Evolutionary conservation across 352 stramenopile genomes (phyloP), one percentile per base, ranked within the genome.

Genomic region (Phytophthora pluvialis): DNA sequence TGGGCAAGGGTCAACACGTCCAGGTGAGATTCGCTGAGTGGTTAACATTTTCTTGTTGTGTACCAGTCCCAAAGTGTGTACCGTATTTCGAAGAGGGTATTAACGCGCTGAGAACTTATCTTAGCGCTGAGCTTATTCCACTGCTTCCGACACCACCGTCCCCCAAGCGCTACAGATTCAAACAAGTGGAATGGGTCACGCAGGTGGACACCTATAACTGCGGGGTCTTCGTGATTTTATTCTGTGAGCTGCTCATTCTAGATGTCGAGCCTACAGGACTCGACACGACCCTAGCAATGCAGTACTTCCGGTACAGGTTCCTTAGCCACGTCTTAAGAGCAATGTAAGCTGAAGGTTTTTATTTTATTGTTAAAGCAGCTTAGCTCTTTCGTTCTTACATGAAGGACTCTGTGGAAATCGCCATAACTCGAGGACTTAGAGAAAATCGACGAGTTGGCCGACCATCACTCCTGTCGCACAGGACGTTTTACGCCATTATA

Each of bases 1-100:
- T 58, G 12, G 46, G 57, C 3, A 62, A 67, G 16, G 50, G 50
- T 5, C 60, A 67, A n/a, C 46, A 61, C n/a, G 49, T 60, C 4
- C 50, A 67, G 52, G 50, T 61, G 28, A 1, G 18, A 15, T n/a
- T 47, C 6, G 1, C 21, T 21, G 21, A 21, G 21, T 2, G 21
- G 21, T 21, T 21, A 21, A 21, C 21, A 16, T 15, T 4, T 3
- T 47, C 21, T 12, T 18, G 38, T 8, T 48, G 29, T 13, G 3
- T 3, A 13, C n/a, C 38, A 42, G 26, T 59, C 11, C 38, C 12
- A 42, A 13, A 28, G 5, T 58, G 25, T 46, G 5, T 16, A 3
- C 3, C 4, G 9, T 13, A 26, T 36, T 46, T n/a, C 29, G 13
- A 16, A 33, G 12, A 29, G 44, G 33, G 33, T 46, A 21, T 39